phyloP scores from a whole-genome alignment of 805 yeast genomes.

The Millerozyma miso region DNA sequence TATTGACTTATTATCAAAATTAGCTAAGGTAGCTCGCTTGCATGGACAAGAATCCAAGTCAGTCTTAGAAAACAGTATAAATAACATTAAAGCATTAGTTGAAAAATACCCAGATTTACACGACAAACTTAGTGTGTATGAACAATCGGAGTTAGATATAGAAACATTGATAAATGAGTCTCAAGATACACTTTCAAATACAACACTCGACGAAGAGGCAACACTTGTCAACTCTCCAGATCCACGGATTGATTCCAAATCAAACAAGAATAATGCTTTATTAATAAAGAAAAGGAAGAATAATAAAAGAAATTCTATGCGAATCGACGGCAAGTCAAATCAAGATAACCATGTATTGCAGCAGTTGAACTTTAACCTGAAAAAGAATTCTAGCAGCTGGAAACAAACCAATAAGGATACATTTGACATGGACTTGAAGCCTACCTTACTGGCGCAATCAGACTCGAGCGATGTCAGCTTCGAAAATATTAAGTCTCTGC shows the following conservation, averaged over 20 bases:
- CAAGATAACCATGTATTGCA: slow-evolving; percentile 16
- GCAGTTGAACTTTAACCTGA: slow-evolving; percentile 15
- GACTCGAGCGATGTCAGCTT: slow-evolving; percentile 1
- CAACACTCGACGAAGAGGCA: slow-evolving; percentile 32
- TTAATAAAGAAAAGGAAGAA: slow-evolving; percentile 26
- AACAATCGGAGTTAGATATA: slow-evolving; percentile 27
- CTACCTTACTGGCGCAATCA: slow-evolving; percentile 24
- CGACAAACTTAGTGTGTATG: slow-evolving; percentile 24
- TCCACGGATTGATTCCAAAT: slow-evolving; percentile 2
- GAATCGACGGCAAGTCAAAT: slow-evolving; percentile 23
- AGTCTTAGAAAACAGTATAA: slow-evolving; percentile 44
- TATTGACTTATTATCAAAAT: slow-evolving; percentile 36
- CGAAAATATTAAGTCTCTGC: neutral
- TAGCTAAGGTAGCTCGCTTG: slow-evolving; percentile 41
- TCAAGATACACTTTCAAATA: slow-evolving; percentile 24
- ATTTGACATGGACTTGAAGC: slow-evolving; percentile 10
- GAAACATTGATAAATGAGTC: slow-evolving; percentile 32
- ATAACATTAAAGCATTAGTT: slow-evolving; percentile 36
- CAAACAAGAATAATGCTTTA: slow-evolving; percentile 11
- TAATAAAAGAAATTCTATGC: slow-evolving; percentile 31
- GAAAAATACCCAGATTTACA: slow-evolving; percentile 33
- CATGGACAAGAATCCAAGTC: slow-evolving; percentile 48
- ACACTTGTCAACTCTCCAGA: slow-evolving; percentile 20
- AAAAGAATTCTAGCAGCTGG: slow-evolving; percentile 9
- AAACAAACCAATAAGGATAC: neutral